A percentile compares a stretch with the other conserved stretches of the same genome.
phyloP scores from a whole-genome alignment of 495 filamentous ascomycete species.

The Penicillium simplicissimum region DNA sequence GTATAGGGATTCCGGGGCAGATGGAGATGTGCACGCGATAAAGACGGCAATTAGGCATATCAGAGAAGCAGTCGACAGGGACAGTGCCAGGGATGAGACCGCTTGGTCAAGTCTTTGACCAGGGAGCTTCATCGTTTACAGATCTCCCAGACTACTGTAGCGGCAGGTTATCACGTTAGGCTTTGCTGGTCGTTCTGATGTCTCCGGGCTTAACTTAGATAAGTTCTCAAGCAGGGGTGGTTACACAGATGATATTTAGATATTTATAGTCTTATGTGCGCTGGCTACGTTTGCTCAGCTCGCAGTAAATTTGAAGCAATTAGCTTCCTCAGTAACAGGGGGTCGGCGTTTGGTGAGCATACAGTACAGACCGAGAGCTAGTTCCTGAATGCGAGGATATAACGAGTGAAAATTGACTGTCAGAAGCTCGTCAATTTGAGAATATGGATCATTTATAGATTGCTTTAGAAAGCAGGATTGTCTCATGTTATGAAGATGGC shows the following conservation, averaged over 20 bases:
- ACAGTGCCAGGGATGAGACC: background rate
- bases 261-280: constrained; percentile 1
- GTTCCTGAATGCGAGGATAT: too few relatives aligned
- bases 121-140: constrained; percentile 2
- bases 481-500: too few relatives aligned
- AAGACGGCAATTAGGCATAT: too few relatives aligned
- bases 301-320: constrained; percentile 1
- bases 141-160: background rate
- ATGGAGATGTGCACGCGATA: too few relatives aligned
- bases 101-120: constrained; percentile 1
- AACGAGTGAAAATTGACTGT: background rate
- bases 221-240: constrained; percentile 1
- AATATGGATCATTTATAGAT: background rate
- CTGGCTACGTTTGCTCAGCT: background rate
- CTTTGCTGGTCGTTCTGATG: background rate
- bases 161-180: background rate
- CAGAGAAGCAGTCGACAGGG: too few relatives aligned
- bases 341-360: background rate
- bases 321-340: background rate
- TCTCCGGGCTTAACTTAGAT: constrained; percentile 2
- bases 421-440: background rate
- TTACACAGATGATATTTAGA: background rate
- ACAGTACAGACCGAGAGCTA: constrained; percentile 1
- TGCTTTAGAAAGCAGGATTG: too few relatives aligned
- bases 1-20: too few relatives aligned